phyloP scores from a whole-genome alignment of 2,329 filamentous ascomycete genomes.

The Lachnellula occidentalis region DNA sequence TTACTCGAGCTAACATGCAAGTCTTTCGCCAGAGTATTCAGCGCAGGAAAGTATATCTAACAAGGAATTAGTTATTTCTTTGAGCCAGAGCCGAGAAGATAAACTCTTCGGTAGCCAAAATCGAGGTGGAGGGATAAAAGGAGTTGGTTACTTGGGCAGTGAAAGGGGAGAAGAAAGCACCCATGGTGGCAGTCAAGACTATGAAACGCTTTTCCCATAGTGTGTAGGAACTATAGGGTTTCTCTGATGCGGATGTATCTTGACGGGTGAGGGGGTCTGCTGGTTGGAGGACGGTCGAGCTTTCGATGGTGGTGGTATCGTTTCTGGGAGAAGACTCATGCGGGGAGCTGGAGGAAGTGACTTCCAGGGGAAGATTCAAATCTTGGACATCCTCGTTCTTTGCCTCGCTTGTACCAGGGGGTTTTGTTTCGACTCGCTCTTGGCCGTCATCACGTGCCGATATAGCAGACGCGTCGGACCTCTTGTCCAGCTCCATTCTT shows the following conservation, averaged over 20 bases:
- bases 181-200: constrained; percentile 43
- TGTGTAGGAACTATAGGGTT: constrained; percentile 11
- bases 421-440: neutral
- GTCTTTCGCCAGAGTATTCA: constrained; percentile 43
- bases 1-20: constrained; percentile 37
- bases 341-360: neutral
- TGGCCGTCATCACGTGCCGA: neutral
- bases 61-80: neutral
- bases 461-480: neutral
- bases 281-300: neutral
- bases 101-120: neutral
- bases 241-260: neutral
- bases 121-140: constrained; percentile 39
- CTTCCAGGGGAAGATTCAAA: neutral
- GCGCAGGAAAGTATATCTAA: constrained; percentile 50
- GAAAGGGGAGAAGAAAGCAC: constrained; percentile 45
- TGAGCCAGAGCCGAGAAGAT: too few relatives aligned
- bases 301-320: neutral
- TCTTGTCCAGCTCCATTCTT: neutral
- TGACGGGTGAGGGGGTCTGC: neutral
- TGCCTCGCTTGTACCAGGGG: neutral
- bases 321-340: neutral
- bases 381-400: neutral
- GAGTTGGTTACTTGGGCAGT: constrained; percentile 45
- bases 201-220: constrained; percentile 30